Conservation (phyloP, 208 protist genomes). For the Porcisia deanei region DNA sequence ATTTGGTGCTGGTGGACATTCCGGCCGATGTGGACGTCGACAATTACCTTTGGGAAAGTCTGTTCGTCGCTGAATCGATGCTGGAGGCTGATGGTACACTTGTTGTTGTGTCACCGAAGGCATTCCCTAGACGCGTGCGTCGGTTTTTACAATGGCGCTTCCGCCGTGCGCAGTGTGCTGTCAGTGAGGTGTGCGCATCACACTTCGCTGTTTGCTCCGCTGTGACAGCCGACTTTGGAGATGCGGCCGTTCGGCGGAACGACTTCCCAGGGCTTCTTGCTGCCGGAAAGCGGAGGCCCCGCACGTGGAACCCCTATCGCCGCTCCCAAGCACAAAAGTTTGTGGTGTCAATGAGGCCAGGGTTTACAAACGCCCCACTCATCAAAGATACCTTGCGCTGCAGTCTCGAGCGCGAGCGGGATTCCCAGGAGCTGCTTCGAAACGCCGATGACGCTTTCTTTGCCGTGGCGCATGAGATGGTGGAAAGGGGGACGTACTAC, state of each 20-base stretch:
- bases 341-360: conserved; percentile 41
- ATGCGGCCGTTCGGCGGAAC: conserved; percentile 10
- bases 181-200: background rate
- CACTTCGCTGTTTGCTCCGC: conserved; percentile 32
- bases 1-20: conserved; percentile 22
- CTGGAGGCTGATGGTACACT: conserved; percentile 15
- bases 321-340: conserved; percentile 21
- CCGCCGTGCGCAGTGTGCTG: conserved; percentile 6
- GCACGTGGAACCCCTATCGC: conserved; percentile 60
- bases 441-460: conserved; percentile 63
- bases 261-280: conserved; percentile 45
- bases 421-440: conserved; percentile 26
- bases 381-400: conserved; percentile 40
- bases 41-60: conserved; percentile 19
- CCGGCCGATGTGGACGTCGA: background rate
- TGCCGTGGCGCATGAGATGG: conserved; percentile 65
- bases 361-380: conserved; percentile 50
- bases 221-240: conserved; percentile 24
- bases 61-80: conserved; percentile 25
- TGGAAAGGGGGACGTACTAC: conserved; percentile 48
- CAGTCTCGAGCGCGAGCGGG: conserved; percentile 29
- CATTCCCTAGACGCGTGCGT: conserved; percentile 12
- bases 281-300: conserved; percentile 24
- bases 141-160: conserved; percentile 35
- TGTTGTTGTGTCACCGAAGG: conserved; percentile 15